A percentile compares a stretch with the other conserved stretches of the same genome.
These are phyloP conservation scores for Cyberlindnera galapagoensis DNA, from an alignment of 805 yeast species.

Conservation along the genomic window DNA sequence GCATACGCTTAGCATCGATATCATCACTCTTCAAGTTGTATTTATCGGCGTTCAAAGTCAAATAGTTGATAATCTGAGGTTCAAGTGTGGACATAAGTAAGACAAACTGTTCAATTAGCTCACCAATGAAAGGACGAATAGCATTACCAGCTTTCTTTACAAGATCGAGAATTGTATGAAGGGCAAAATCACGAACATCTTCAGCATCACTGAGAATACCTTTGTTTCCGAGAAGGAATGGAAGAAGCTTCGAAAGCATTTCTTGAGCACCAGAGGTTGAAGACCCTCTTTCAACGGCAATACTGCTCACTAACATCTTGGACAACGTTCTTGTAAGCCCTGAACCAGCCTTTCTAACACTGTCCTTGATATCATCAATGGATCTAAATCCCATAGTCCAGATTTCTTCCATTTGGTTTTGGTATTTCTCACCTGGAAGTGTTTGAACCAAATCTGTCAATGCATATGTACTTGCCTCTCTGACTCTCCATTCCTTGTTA, in stretches of 20 bases:
- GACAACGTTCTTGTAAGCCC: slow-evolving; percentile 63
- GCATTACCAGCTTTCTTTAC: slow-evolving; percentile 57
- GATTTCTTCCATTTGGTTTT: slow-evolving; percentile 49
- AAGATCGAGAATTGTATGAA: slow-evolving; percentile 66
- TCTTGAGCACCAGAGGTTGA: slow-evolving; percentile 35
- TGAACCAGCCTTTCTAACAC: slow-evolving; percentile 78
- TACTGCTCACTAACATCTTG: slow-evolving; percentile 48
- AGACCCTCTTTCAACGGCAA: slow-evolving; percentile 39
- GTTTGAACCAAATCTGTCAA: slow-evolving; percentile 62
- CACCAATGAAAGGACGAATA: slow-evolving; percentile 61
- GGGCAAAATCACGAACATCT: slow-evolving; percentile 71
- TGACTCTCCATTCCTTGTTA: slow-evolving; percentile 83
- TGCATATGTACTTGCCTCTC: slow-evolving; percentile 81
- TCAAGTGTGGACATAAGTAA: slow-evolving; percentile 78
- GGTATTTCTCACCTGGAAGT: slow-evolving; percentile 45
- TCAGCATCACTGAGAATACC: slow-evolving; percentile 84
- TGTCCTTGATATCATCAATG: slow-evolving; percentile 91
- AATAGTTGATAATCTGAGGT: slow-evolving; percentile 82
- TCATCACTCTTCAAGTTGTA: slow-evolving; percentile 66
- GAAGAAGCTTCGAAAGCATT: slow-evolving; percentile 55
- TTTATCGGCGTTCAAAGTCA: slow-evolving; percentile 83
- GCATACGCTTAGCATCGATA: slow-evolving; percentile 72
- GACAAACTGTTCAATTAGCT: slow-evolving; percentile 61
- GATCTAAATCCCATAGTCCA: slow-evolving; percentile 87
- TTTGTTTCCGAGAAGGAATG: slow-evolving; percentile 70